Percentiles rank a stretch among this genome's conserved stretches.
phyloP scores from a whole-genome alignment of 331 rosid species.

The Acacia pycnantha region DNA sequence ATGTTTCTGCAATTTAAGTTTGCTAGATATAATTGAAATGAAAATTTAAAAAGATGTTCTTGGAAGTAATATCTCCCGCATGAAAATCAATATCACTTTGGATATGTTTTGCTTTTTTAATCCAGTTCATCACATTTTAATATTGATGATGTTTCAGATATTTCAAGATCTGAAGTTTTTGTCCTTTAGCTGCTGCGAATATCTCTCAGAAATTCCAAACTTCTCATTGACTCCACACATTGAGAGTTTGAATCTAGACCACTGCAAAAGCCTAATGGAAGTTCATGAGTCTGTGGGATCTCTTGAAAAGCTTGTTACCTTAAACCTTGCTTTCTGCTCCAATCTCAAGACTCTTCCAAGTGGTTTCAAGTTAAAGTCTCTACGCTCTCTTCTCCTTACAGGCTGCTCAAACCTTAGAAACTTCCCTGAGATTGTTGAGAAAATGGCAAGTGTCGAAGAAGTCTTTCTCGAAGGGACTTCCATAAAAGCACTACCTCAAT shows the following conservation, averaged over 20 bases:
- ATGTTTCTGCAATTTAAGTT: no score
- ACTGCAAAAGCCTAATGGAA: slow-evolving; percentile 15
- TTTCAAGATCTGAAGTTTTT: slow-evolving; percentile 11
- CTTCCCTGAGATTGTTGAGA: slow-evolving; percentile 10
- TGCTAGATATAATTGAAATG: no score
- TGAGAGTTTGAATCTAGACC: slow-evolving; percentile 11
- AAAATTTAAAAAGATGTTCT: no score
- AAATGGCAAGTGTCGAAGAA: slow-evolving; percentile 11
- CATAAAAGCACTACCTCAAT: slow-evolving; percentile 15
- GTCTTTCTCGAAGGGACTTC: slow-evolving; percentile 9
- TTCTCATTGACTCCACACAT: slow-evolving; percentile 13
- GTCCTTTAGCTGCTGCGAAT: slow-evolving; percentile 1
- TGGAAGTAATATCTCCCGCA: no score
- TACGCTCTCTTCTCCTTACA: neutral
- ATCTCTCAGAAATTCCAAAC: slow-evolving; percentile 28
- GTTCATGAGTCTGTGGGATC: slow-evolving; percentile 28
- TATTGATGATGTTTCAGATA: neutral
- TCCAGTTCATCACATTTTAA: neutral
- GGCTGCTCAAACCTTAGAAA: slow-evolving; percentile 22
- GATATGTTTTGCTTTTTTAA: no score
- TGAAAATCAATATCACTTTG: no score
- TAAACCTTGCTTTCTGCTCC: neutral
- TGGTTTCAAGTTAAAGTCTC: neutral
- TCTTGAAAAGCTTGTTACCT: slow-evolving; percentile 14
- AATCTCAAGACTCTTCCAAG: neutral